These are phyloP conservation scores for Teunomyces lycoperdinae DNA, from an alignment of 805 yeast genomes.

Conservation along the genomic window DNA sequence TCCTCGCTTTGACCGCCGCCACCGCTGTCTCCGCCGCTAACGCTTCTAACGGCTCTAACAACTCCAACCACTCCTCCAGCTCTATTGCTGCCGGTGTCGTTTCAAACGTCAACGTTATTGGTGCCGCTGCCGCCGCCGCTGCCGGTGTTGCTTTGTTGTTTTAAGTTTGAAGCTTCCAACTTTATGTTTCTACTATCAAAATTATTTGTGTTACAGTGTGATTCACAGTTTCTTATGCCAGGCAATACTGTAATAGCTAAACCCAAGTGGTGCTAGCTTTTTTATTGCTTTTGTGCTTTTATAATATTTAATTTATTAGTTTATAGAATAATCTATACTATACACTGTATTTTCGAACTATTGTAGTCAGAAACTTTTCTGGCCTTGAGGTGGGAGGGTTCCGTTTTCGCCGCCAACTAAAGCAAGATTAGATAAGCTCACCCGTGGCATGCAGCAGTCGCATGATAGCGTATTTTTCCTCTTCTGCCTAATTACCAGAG, in stretches of 20 bases:
- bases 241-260: not conserved
- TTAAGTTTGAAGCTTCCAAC: constrained; percentile 13
- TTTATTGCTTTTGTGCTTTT: not conserved
- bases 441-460: not conserved
- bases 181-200: not conserved
- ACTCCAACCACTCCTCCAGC: constrained; percentile 12
- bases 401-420: not conserved
- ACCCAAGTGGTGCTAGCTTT: not conserved
- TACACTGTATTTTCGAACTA: not conserved
- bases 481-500: not conserved
- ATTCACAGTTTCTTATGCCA: not conserved
- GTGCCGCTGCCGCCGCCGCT: constrained; percentile 28
- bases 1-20: constrained; percentile 29
- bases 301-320: constrained; percentile 3
- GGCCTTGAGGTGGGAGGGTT: not conserved
- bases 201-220: not conserved
- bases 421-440: not conserved
- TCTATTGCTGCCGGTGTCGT: constrained; percentile 22
- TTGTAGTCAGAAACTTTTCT: not conserved
- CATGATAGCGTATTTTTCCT: not conserved
- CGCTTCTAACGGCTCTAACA: constrained; percentile 15
- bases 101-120: constrained; percentile 24
- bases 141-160: constrained; percentile 31
- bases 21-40: constrained; percentile 24
- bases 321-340: constrained; percentile 2